Conservation (phyloP, 305 asterid species). For the Fraxinus baroniana region DNA sequence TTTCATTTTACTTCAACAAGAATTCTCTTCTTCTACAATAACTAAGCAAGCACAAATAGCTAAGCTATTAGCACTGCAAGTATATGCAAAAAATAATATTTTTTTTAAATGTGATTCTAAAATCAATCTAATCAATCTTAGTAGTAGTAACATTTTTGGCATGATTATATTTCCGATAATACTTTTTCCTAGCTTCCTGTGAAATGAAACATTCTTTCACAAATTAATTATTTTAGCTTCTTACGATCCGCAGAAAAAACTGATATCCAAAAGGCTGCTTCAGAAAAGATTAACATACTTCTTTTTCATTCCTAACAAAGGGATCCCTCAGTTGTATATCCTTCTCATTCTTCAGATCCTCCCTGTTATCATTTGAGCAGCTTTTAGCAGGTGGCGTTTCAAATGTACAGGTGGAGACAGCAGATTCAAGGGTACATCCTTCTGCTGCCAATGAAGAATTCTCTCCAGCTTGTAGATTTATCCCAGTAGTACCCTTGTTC, state of each 20-base stretch:
- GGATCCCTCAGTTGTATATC: conserved; percentile 19
- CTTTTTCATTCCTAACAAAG: conserved; percentile 23
- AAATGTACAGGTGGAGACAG: conserved; percentile 20
- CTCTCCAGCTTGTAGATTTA: conserved; percentile 16
- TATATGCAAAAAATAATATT: neutral
- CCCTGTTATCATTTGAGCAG: conserved; percentile 22
- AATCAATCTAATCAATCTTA: neutral
- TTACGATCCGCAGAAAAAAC: neutral
- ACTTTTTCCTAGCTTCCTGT: neutral
- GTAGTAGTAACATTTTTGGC: neutral
- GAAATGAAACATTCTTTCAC: neutral
- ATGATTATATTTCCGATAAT: neutral
- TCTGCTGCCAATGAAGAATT: conserved; percentile 14
- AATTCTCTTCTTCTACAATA: neutral
- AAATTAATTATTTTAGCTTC: neutral
- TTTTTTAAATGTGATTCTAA: neutral
- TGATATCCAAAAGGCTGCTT: conserved; percentile 1
- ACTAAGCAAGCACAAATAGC: neutral
- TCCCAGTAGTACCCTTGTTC: conserved; percentile 28
- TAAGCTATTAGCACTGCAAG: neutral
- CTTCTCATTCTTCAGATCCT: conserved; percentile 37
- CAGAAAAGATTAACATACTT: conserved; percentile 28
- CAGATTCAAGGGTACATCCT: conserved; percentile 23
- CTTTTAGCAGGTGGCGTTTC: conserved; percentile 26
- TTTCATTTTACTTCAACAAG: neutral